Evolutionary conservation across 2,329 filamentous ascomycete species (phyloP), one percentile per base, ranked within the genome.

Genomic region (Talaromyces sp.): DNA sequence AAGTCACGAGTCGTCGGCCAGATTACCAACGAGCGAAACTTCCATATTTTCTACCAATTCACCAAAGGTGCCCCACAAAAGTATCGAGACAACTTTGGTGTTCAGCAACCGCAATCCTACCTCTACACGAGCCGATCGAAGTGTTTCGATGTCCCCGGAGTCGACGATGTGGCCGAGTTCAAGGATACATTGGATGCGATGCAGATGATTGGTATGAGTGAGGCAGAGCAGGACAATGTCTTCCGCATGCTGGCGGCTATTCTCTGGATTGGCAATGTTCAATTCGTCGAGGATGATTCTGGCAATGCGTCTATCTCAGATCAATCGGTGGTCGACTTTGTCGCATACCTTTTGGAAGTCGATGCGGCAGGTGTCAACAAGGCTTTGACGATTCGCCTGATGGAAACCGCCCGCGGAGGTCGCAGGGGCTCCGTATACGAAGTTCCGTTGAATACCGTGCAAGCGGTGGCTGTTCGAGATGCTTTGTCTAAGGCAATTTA

Each of bases 41-140:
- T 99, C 75, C 94, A 99, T 76, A 97, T 99, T 67, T 99, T 99
- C 74, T 99, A 99, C 76, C 94, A 99, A 74, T 97, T 97, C 74
- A 90, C 94, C 42, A 99, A 97, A 76, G 91, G 90, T 3, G 93
- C 93, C 9, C 89, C 91, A n/a, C 82, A 88, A 62, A 85, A 88
- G 54, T 95, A 97, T 74, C 83, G 91, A 70, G 86, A 94, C 66
- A 86, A 80, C n/a, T 97, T 90, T 69, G 94, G 94, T 46, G 80
- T 99, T 17, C 93, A 97, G 71, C 88, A 88, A 64, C 94, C 94
- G 20, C 89, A 96, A 67, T 90, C 91, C 30, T 99, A 99, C 73
- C 77, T 90, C 20, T 99, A 99, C 72, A 96, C 92, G 14, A 97
- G 91, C 74, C 86, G 85, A 62, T 96, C 93, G 54, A 96, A 96